Evolutionary conservation across 345 rosid species (phyloP).

Genomic region (Citrus unshiu): DNA sequence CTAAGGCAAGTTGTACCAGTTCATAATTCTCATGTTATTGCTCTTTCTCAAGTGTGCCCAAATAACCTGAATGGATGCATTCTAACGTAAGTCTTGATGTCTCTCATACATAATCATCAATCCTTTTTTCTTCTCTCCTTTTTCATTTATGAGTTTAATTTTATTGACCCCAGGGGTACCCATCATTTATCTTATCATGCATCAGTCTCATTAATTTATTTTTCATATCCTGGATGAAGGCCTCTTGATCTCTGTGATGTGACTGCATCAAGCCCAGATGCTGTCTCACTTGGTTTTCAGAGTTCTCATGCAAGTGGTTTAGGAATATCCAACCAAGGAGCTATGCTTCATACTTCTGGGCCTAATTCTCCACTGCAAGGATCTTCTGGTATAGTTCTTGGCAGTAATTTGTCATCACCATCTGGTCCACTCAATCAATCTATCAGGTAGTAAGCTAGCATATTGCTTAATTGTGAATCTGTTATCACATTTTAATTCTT

Average conservation of each 20-base stretch:
- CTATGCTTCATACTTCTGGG: slow-evolving; percentile 56
- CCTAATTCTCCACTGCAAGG: slow-evolving; percentile 61
- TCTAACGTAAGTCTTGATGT: slow-evolving; percentile 60
- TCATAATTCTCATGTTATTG: slow-evolving; percentile 77
- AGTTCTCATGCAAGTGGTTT: slow-evolving; percentile 55
- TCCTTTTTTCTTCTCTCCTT: neutral
- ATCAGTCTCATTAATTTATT: slow-evolving; percentile 10
- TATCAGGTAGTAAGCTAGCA: slow-evolving; percentile 41
- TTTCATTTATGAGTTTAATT: neutral
- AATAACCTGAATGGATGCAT: slow-evolving; percentile 70
- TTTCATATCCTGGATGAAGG: slow-evolving; percentile 55
- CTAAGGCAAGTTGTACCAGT: slow-evolving; percentile 57
- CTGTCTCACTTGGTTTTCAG: slow-evolving; percentile 53
- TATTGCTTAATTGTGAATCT: slow-evolving; percentile 16
- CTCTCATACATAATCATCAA: neutral
- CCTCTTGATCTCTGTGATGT: slow-evolving; percentile 90
- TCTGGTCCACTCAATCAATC: slow-evolving; percentile 60
- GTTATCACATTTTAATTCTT: slow-evolving; percentile 15
- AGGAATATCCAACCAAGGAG: slow-evolving; percentile 60
- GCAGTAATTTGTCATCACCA: slow-evolving; percentile 53
- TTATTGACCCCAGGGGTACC: neutral
- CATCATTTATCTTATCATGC: slow-evolving; percentile 6
- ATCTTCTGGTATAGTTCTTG: slow-evolving; percentile 57
- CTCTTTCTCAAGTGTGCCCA: slow-evolving; percentile 85
- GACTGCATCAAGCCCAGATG: slow-evolving; percentile 59